Evolutionary conservation across 345 rosid genomes (phyloP), one percentile per base, ranked within the genome.

Genomic region (Rhodamnia rubescens): DNA sequence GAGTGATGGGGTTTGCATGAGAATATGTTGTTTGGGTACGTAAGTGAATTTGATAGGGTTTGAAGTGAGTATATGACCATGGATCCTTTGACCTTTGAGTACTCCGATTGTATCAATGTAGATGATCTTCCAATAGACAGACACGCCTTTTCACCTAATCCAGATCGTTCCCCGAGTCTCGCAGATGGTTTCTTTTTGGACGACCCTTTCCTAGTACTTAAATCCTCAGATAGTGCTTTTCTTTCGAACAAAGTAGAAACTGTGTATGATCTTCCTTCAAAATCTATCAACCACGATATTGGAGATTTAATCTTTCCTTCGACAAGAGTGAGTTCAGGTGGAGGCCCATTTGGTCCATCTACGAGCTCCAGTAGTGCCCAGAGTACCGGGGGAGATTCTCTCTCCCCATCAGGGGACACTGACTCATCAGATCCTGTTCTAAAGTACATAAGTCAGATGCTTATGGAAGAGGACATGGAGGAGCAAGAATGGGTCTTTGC

Each of bases 391-490:
- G 74, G 74, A 40, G 74, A 36, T 47, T 85, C 83, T 54, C 86
- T 57, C 42, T 58, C 91, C 78, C 87, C 90, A 21, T 83, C 89
- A 10, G 90, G 87, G 81, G 93, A 87, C 22, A 83, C 36, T 74
- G 89, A 88, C 27, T 90, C 85, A 32, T 74, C 87, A 8, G 93
- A 91, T 61, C 86, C 90, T 27, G 88, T 90, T 36, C 90, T 90
- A 53, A 89, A 74, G 84, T 91, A 88, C 83, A 89, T 91, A 86
- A 89, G 61, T 86, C 88, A 91, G 90, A 88, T 90, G 88, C 92
- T 91, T 29, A 85, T 91, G 91, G 93, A 91, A 83, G 93, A 91
- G 86, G 87, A 91, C 86, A 84, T 91, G 91, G 93, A 87, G 86
- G 84, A 88, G 87, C 88, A 88, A 32, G 89, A 88, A 40, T 85